Base-by-base conservation (phyloP, 371 early-diverging fungal genomes). In the Capniomyces stellatus region DNA sequence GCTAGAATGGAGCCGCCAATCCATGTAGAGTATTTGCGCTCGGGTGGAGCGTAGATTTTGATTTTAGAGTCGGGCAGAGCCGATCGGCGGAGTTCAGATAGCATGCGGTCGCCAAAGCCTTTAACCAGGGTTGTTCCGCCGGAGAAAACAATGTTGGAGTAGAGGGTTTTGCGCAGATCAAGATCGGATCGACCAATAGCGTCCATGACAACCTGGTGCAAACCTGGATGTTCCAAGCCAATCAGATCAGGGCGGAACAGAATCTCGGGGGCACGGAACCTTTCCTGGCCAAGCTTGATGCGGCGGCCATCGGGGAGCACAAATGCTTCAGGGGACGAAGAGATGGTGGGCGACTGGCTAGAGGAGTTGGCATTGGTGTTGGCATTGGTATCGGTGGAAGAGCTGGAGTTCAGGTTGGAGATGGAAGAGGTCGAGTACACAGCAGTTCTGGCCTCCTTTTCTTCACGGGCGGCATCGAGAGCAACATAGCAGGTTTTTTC, bases 11-110 rank as follows among this genome's bases (percentile, higher is more conserved):
- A 87, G 1, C 97, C 97, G 57, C 97, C 97, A 58, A 94, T 91
- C 95, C 97, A 96, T 23, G 91, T 92, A 49, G 87, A 84, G 70
- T 90, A 96, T 70, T 92, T 94, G 57, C 97, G 82, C 68, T 96
- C 94, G 39, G 92, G 94, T 25, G 93, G 94, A 22, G 93, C 94
- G 56, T 79, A 85, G 58, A 96, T 90, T 67, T 89, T 92, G 67
- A 96, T 86, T 71, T 94, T 92, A 64, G 83, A 75, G 63, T 93
- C 91, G 56, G 77, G 79, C 55, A 85, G 69, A 27, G 91, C 85
- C 54, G 85, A 69, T 57, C 77, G 75, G 49, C 85, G 85, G 57
- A 91, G 73, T 70, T 96, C 97, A 47, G 74, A 63, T 64, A 92
- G 73, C 64, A 96, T 63, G 42, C 97, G 83, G 60, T 93, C 92